Conservation (phyloP, 495 filamentous ascomycete genomes). For the Penicillium macrosclerotiorum region DNA sequence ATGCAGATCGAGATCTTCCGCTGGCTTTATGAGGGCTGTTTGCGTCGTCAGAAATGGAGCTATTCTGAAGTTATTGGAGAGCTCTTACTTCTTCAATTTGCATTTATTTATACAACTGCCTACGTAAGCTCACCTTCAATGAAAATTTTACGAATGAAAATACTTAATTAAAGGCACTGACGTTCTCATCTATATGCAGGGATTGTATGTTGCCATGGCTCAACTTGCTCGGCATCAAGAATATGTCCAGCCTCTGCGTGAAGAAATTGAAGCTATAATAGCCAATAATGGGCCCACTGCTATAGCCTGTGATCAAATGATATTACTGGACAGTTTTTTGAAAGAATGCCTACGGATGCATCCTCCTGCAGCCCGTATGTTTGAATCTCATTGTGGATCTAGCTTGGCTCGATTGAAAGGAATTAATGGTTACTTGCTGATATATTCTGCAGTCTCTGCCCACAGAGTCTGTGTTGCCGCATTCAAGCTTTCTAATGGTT, state of each 20-base stretch:
- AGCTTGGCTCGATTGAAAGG: background rate
- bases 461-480: conserved; percentile 19
- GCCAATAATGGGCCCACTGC: conserved; percentile 10
- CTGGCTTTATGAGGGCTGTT: conserved; percentile 23
- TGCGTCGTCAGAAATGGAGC: conserved; percentile 19
- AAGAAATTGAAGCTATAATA: conserved; percentile 17
- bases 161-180: background rate
- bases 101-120: conserved; percentile 27
- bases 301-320: conserved; percentile 16
- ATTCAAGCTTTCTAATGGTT: conserved; percentile 22
- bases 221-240: conserved; percentile 27
- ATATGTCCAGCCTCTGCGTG: conserved; percentile 24
- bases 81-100: conserved; percentile 26
- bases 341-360: conserved; percentile 30
- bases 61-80: conserved; percentile 26
- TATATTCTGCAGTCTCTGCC: conserved; percentile 22
- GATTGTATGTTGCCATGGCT: conserved; percentile 19
- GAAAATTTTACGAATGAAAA: background rate
- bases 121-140: conserved; percentile 13
- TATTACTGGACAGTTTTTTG: conserved; percentile 27
- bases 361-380: conserved; percentile 25
- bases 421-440: too few relatives aligned
- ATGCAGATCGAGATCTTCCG: conserved; percentile 23
- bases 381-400: too few relatives aligned
- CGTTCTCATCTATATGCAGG: conserved; percentile 8